Base-by-base conservation (phyloP, 2,329 filamentous ascomycete species). In the Beauveria scarabaeidicola region DNA sequence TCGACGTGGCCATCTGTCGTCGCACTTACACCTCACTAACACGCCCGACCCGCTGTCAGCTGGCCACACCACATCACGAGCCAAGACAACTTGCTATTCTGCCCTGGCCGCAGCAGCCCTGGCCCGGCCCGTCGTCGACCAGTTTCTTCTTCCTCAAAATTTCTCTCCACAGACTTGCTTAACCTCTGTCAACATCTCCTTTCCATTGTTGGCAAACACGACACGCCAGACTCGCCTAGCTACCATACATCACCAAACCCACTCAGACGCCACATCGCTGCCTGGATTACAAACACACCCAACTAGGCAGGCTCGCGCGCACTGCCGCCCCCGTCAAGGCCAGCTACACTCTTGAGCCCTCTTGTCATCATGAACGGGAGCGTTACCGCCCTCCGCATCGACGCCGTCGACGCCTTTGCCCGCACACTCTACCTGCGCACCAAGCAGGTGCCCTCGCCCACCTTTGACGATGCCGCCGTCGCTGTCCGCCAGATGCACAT, bases 381-480 rank as follows among this genome's bases (percentile, higher is more conserved):
- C 38, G 40, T 21, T 7, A 67, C 70, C 61, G 69, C 74, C 60
- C 71, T 75, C 60, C 75, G 78, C 64, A 80, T 86, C 69, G 80
- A 83, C 68, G 75, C 75, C 52, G 75, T 83, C 66, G 81, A 83
- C 68, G 76, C 76, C 61, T 80, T 81, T 65, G 81, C 82, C 51
- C 78, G 79, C 51, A 76, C 77, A 52, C 75, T 86, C 17, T 84
- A 81, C 67, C 75, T 80, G 56, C 80, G 81, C 61, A 77, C 79
- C 55, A 78, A 78, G 63, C 67, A 72, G 25, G 68, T 66, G 17
- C 72, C 75, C 27, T 75, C 78, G 17, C 71, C 75, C 3, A 75
- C 79, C 46, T 81, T 84, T 61, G 74, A 74, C 58, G 75, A 79
- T 48, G 74, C 82, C 51, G 75, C 80, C 15, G 67, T 71, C 15